Base-by-base conservation (phyloP, 2,329 filamentous ascomycete species). In the Pseudogymnoascus sp. region DNA sequence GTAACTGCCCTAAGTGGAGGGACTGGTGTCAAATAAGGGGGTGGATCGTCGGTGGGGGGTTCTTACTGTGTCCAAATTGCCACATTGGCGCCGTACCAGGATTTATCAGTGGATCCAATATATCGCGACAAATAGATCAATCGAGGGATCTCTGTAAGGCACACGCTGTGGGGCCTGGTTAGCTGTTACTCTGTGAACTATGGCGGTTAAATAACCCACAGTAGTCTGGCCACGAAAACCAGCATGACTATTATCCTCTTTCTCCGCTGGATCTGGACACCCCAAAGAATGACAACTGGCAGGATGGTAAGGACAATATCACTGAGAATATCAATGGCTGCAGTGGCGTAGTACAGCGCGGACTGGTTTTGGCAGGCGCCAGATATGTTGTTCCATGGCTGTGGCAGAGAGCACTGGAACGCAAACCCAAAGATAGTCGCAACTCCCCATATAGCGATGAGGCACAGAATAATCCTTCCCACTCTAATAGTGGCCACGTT, bases 221-320 rank as follows among this genome's bases (percentile, higher is more conserved):
- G 68, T 9, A 77, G 35, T 58, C 67, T 62, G n/a, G 64, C 65
- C 25, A 65, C 65, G 60, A 69, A 69, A 16, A 64, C 60, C 8
- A 63, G 41, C 23, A 67, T 60, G 11, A 68, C 67, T 8, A 68
- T 36, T 11, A 36, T 42, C 42, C 67, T 69, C 25, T 76, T 76
- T 62, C 74, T 73, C 2, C 67, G 64, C 4, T 72, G 73, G 65
- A 80, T 69, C 49, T 78, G 75, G 14, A 82, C 68, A 49, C 73
- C 73, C 78, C 78, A 81, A 2, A 82, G 75, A 55, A 77, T 74
- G 3, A 75, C 74, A 0, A 80, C 67, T 1, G 80, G 80, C 30
- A 82, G 67, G 8, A 75, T 61, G 25, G 81, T 66, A 60, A 82
- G 80, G 38, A 73, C 69, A 5, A 80, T 64, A 63, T 82, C 79